A percentile compares a stretch with the other conserved stretches of the same genome.
phyloP scores from a whole-genome alignment of 805 yeast species.

The Metschnikowia picachoensis region DNA sequence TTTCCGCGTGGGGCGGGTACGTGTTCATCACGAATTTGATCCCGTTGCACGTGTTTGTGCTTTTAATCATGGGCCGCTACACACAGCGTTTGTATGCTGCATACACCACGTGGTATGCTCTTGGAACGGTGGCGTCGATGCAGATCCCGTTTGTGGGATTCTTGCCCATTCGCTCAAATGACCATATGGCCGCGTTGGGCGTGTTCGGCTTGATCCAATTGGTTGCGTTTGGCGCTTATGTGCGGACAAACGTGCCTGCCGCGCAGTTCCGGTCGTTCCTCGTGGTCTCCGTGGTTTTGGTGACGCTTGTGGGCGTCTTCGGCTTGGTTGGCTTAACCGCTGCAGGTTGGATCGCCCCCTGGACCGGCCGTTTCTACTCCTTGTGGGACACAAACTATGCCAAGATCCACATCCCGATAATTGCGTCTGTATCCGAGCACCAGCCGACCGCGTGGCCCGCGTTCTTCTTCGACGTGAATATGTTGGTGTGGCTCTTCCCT shows the following conservation, averaged over 20 bases:
- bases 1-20: slow-evolving; percentile 99
- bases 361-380: slow-evolving; percentile 99
- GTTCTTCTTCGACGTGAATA: slow-evolving; percentile 88
- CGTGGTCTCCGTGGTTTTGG: slow-evolving; percentile 51
- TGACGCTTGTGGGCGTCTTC: slow-evolving; percentile 59
- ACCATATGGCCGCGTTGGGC: slow-evolving; percentile 97
- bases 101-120: slow-evolving; percentile 93
- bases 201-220: slow-evolving; percentile 93
- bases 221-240: slow-evolving; percentile 79
- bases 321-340: slow-evolving; percentile 80
- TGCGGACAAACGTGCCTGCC: slow-evolving; percentile 68
- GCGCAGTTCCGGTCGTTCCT: slow-evolving; percentile 70
- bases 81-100: slow-evolving; percentile 78
- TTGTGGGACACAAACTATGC: slow-evolving; percentile 98
- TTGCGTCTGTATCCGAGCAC: slow-evolving; percentile 98
- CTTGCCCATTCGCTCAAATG: slow-evolving; percentile 93
- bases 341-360: slow-evolving; percentile 93
- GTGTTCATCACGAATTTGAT: slow-evolving; percentile 97
- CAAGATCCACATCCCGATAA: slow-evolving; percentile 95
- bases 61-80: slow-evolving; percentile 93
- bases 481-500: slow-evolving; percentile 97
- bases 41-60: slow-evolving; percentile 89
- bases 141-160: slow-evolving; percentile 99
- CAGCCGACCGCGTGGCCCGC: slow-evolving; percentile 99
- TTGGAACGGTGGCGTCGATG: slow-evolving; percentile 98